Percentiles rank a stretch among this genome's conserved stretches.
Evolutionary conservation across 306 rosid species (phyloP).

Genomic region (Aeschynomene evenia): DNA sequence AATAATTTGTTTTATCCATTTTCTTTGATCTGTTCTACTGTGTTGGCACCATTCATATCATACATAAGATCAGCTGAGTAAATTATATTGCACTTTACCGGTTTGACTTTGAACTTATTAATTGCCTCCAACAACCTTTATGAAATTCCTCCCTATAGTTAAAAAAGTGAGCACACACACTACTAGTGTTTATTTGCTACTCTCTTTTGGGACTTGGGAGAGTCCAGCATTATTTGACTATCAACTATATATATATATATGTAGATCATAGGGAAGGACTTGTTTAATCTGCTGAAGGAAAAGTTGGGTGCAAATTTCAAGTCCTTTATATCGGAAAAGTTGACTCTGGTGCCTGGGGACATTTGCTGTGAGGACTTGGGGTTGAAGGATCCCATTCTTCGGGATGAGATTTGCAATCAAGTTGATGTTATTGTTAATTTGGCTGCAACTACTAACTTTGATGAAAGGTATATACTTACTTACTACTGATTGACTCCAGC

Average conservation of each 20-base stretch:
- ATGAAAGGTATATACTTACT: slow-evolving; percentile 54
- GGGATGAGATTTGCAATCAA: slow-evolving; percentile 46
- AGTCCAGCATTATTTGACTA: too few relatives aligned
- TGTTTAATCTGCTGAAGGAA: slow-evolving; percentile 58
- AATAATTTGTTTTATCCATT: not conserved
- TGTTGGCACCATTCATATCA: not conserved
- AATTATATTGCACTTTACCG: not conserved
- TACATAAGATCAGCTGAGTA: too few relatives aligned
- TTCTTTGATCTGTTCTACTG: not conserved
- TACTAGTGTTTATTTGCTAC: too few relatives aligned
- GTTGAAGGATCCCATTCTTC: slow-evolving; percentile 44
- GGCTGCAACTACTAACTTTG: slow-evolving; percentile 78
- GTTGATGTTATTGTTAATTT: slow-evolving; percentile 60
- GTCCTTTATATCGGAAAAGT: slow-evolving; percentile 49
- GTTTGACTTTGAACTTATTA: not conserved
- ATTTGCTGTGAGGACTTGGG: slow-evolving; percentile 50
- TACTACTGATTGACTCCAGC: not conserved
- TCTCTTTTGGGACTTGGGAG: too few relatives aligned
- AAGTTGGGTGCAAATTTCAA: slow-evolving; percentile 49
- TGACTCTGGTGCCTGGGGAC: slow-evolving; percentile 63
- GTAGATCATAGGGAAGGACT: slow-evolving; percentile 64
- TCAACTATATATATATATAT: too few relatives aligned
- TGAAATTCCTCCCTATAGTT: not conserved
- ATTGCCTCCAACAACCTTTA: not conserved
- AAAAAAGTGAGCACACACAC: not conserved